Conservation (phyloP, 2,329 filamentous ascomycete species). For the Coniochaeta hoffmannii region DNA sequence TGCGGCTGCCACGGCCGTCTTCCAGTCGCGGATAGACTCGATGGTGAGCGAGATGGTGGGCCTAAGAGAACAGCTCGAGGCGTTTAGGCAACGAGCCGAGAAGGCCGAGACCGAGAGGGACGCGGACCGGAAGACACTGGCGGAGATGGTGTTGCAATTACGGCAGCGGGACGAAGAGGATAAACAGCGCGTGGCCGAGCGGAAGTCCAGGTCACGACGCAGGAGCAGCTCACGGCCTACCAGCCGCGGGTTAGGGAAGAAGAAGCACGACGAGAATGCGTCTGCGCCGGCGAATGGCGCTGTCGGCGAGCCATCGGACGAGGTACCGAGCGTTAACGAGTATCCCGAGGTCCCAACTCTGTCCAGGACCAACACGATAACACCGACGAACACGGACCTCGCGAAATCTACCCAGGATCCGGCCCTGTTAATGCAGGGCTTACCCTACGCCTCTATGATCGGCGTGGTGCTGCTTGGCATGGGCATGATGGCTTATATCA, state of each 20-base stretch:
- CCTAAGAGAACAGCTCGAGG: conserved; percentile 72
- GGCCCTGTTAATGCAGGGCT: conserved; percentile 40
- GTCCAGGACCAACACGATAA: conserved; percentile 43
- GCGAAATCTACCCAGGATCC: conserved; percentile 34
- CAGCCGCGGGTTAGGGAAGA: conserved; percentile 8
- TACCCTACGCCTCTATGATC: conserved; percentile 76
- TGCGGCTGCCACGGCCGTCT: conserved; percentile 28
- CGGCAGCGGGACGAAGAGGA: conserved; percentile 57
- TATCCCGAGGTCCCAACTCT: conserved; percentile 30
- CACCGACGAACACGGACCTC: conserved; percentile 24
- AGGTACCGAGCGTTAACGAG: conserved; percentile 4
- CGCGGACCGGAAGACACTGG: conserved; percentile 64
- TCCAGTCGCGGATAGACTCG: conserved; percentile 66
- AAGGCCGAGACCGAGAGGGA: conserved; percentile 72
- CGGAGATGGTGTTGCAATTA: conserved; percentile 82
- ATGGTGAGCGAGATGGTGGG: conserved; percentile 76
- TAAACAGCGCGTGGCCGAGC: conserved; percentile 33
- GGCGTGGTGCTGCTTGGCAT: conserved; percentile 76
- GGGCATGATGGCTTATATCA: conserved; percentile 80
- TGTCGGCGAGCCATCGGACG: conserved; percentile 8
- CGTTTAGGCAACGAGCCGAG: conserved; percentile 71
- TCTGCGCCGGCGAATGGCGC: conserved; percentile 17
- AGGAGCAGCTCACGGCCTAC: conserved; percentile 19
- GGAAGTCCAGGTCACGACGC: conserved; percentile 31
- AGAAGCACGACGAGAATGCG: conserved; percentile 11